Conservation (phyloP, 1,284 basidiomycete species). For the Boletus smithii region DNA sequence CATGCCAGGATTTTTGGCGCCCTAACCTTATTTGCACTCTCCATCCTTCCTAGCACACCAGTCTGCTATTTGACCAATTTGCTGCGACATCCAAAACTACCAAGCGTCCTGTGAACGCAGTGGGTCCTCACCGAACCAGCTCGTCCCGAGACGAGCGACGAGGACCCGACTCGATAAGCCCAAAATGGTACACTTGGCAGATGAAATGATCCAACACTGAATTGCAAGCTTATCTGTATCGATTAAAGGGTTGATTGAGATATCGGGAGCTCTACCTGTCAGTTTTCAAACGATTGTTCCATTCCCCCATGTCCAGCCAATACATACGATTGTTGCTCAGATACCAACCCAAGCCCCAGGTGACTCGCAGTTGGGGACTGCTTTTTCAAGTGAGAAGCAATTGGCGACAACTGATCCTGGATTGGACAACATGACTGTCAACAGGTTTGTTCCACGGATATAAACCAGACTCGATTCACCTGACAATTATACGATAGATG, state of each 20-base stretch:
- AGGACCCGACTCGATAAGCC: neutral
- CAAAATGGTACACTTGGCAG: neutral
- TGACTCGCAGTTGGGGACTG: neutral
- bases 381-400: neutral
- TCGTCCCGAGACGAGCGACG: neutral
- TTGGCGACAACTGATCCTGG: neutral
- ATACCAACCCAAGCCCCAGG: neutral
- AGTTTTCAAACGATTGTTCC: neutral
- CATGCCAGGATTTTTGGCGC: too few relatives aligned
- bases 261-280: neutral
- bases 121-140: constrained; percentile 11
- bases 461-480: constrained; percentile 1
- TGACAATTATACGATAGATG: constrained; percentile 4
- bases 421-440: neutral
- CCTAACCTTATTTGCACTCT: neutral
- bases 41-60: neutral
- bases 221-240: constrained; percentile 2
- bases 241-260: constrained; percentile 3
- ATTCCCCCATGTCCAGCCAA: neutral
- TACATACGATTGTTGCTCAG: neutral
- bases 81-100: neutral
- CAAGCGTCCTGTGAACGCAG: neutral
- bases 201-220: neutral
- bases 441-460: constrained; percentile 7
- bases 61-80: neutral